Evolutionary conservation across 2,329 filamentous ascomycete genomes (phyloP).

Genomic region (Emydomyces testavorans): DNA sequence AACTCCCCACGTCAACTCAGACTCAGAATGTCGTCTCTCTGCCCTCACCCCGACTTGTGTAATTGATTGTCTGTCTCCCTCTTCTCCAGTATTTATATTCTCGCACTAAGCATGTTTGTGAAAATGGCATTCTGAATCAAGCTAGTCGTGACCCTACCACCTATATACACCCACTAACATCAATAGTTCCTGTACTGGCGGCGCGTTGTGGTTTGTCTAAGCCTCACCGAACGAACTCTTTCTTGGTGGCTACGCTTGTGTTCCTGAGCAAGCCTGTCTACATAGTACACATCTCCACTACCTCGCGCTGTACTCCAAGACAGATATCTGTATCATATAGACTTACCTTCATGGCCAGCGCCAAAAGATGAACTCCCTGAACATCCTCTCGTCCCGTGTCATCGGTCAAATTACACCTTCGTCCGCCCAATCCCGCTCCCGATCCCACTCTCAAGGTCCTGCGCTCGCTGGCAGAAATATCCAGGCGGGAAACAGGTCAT

Average conservation of each 20-base stretch:
- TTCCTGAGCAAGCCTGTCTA: not conserved
- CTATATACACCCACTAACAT: too few species aligned
- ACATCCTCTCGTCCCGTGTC: conserved; percentile 79
- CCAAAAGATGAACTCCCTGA: conserved; percentile 87
- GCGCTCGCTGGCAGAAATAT: conserved; percentile 27
- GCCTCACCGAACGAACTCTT: not conserved
- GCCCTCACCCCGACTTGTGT: too few species aligned
- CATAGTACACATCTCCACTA: conserved; percentile 7
- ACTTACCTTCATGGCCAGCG: conserved; percentile 37
- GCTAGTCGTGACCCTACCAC: too few species aligned
- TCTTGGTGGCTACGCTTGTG: not conserved
- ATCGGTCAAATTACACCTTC: conserved; percentile 47
- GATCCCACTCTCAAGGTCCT: conserved; percentile 44
- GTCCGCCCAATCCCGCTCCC: conserved; percentile 38
- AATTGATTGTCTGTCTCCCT: too few species aligned
- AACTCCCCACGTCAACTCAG: too few species aligned
- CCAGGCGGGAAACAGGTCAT: conserved; percentile 32
- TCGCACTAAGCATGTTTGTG: too few species aligned
- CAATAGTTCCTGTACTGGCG: not conserved
- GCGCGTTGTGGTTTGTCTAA: not conserved
- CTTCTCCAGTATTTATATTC: too few species aligned
- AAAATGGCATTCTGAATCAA: too few species aligned
- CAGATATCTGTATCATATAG: not conserved
- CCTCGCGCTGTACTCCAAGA: not conserved
- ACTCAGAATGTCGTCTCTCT: too few species aligned